Percentiles rank a stretch among this genome's conserved stretches.
Conservation (phyloP, 2,329 filamentous ascomycete species). For the Sporothrix luriei region DNA sequence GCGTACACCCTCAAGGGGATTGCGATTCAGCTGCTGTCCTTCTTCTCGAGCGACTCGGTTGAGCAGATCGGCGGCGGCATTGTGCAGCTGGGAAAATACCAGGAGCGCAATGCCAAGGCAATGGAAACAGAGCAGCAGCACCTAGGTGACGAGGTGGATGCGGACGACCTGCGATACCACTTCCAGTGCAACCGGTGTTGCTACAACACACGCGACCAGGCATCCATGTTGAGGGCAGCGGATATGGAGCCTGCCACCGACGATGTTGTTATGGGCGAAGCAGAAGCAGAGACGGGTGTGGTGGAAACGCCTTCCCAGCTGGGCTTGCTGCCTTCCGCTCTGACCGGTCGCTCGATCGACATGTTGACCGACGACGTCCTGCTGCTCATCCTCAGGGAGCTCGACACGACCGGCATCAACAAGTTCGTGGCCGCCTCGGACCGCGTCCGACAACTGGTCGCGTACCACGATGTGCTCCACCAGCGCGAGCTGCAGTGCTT, state of each 20-base stretch:
- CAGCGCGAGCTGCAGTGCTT: slow-evolving; percentile 53
- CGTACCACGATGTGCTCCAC: slow-evolving; percentile 45
- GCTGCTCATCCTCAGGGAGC: slow-evolving; percentile 42
- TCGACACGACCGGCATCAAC: slow-evolving; percentile 46
- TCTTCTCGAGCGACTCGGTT: slow-evolving; percentile 52
- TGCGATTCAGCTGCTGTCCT: slow-evolving; percentile 55
- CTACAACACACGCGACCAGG: slow-evolving; percentile 31
- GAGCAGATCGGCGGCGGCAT: slow-evolving; percentile 45
- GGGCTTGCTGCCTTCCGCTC: not conserved
- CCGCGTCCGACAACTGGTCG: slow-evolving; percentile 43
- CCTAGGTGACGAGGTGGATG: not conserved
- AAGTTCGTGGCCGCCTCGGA: slow-evolving; percentile 45
- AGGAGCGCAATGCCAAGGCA: not conserved
- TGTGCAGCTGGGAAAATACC: slow-evolving; percentile 40
- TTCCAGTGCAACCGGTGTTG: slow-evolving; percentile 39
- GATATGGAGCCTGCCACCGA: not conserved
- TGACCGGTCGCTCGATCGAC: slow-evolving; percentile 37
- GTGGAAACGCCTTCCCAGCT: not conserved
- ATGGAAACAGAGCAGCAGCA: not conserved
- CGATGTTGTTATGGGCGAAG: not conserved
- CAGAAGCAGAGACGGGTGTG: not conserved
- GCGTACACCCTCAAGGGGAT: slow-evolving; percentile 56
- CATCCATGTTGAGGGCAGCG: slow-evolving; percentile 15
- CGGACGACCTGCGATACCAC: not conserved
- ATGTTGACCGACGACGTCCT: slow-evolving; percentile 49